Evolutionary conservation across 2,329 filamentous ascomycete species (phyloP), one percentile per base, ranked within the genome.

Genomic region (Rutstroemia sp.): DNA sequence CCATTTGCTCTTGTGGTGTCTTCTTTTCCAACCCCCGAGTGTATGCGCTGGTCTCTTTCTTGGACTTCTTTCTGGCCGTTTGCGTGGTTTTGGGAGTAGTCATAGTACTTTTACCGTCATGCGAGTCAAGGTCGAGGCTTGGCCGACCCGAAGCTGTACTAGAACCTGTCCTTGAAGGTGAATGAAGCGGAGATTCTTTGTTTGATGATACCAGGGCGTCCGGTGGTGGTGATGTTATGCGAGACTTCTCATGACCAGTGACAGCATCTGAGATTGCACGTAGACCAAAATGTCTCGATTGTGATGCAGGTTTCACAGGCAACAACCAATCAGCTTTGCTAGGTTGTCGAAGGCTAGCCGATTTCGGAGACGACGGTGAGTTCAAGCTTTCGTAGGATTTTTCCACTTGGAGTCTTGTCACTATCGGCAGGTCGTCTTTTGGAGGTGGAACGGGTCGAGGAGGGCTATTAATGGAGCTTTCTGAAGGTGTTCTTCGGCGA

Each of bases 21-120:
- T 92, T 87, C 71, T 92, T 91, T 64, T 88, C 81, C 42, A 97
- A 75, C 0, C 94, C 94, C 30, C 89, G 86, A 17, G 86, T 89
- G 72, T 97, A 99, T 0, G 94, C 94, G 67, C 92, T 96, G 0
- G 94, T 99, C 57, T 90, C 86, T 70, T 97, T 95, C 75, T 99
- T 99, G 51, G 84, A 83, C 72, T 92, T 92, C 79, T 86, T 79
- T 66, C 78, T 71, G 63, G 72, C 75, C 65, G 74, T 72, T 67
- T 76, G 73, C 78, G 25, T 75, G 3, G 79, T 78, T 4, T 74
- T 73, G 1, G 70, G 68, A n/a, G 71, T 70, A 57, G 76, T 76
- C 34, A 73, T 73, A 2, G 77, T 75, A 60, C 76, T 81, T 69
- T 81, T 84, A 48, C 80, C 74, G 64, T 87, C 86, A 0, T 84